Evolutionary conservation across 2,329 filamentous ascomycete species (phyloP), one percentile per base, ranked within the genome.

Genomic region (Plectosphaerella sp.): DNA sequence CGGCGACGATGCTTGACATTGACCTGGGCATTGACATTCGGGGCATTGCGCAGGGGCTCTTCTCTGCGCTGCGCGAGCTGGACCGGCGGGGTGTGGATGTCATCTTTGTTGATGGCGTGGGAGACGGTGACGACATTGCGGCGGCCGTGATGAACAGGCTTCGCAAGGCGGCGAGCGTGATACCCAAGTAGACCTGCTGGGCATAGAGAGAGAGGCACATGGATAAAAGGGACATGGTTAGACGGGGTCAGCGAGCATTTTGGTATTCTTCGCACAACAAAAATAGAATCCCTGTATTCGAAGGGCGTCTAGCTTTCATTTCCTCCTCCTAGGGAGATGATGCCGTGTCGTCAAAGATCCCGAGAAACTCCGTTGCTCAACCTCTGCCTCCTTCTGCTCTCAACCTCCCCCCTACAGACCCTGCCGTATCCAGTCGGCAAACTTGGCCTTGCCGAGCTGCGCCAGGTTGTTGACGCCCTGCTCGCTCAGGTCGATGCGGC

Each of bases 381-480:
- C 45, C 18, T 46, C 46, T 36, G 36, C 52, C 50, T 47, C 37
- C 50, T 20, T 42, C 46, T 50, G 20, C 42, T 33, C 28, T 48
- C 47, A 28, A 33, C 57, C 53, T 51, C 53, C 28, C 28, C 52
- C 54, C 78, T 73, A 91, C 69, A 91, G 71, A 18, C 89, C 88
- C 72, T 95, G 90, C 67, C 93, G 84, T 79, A 97, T 78, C 80
- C 91, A 88, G 73, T 97, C 92, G 45, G 90, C 88, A 66, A 96
- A 73, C 73, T 96, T 93, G 63, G 87, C 87, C 79, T 94, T 95
- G 68, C 92, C 93, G 69, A 97, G 88, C 69, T 96, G 90, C 72
- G 92, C 94, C 60, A 93, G 79, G 74, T 96, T 97, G 72, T 96
- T 86, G 69, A 97, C 84, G 48, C 93, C 93, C 72, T 97, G 91